Evolutionary conservation across 148 eudicot species (phyloP).

Genomic region (Oxyria digyna): DNA sequence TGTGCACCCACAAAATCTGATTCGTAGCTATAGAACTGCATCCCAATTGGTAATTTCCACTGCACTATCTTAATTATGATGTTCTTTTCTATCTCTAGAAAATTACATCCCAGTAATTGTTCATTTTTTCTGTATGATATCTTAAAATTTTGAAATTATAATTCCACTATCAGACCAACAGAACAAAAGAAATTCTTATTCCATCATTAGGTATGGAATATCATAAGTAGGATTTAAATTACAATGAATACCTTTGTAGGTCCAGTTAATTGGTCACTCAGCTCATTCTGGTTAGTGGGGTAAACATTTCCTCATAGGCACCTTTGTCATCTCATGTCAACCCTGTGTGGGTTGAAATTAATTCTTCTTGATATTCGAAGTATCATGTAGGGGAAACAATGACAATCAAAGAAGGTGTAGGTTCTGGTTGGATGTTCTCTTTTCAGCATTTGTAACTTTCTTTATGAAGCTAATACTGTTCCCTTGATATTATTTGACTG

Average conservation of each 20-base stretch:
- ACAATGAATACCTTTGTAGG: not conserved
- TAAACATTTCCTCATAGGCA: not conserved
- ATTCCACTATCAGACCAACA: not conserved
- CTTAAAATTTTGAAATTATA: not conserved
- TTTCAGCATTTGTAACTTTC: not conserved
- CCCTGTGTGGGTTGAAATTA: not conserved
- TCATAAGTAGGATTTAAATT: not conserved
- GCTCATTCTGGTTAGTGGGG: not conserved
- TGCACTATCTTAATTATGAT: not conserved
- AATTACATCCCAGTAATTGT: not conserved
- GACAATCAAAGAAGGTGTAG: not conserved
- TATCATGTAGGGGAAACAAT: not conserved
- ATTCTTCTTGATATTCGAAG: not conserved
- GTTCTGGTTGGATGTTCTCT: not conserved
- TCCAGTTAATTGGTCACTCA: not conserved
- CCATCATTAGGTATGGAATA: not conserved
- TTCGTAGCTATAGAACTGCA: constrained; percentile 74
- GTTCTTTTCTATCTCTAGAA: not conserved
- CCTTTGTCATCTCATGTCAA: not conserved
- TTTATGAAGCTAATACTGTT: not conserved
- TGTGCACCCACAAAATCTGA: constrained; percentile 86
- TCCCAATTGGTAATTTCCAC: constrained; percentile 40
- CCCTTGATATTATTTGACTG: not conserved
- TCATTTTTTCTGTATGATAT: not conserved
- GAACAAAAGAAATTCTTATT: not conserved